Evolutionary conservation across 768 basidiomycete genomes (phyloP).

Genomic region (Tubosaeta sp.): DNA sequence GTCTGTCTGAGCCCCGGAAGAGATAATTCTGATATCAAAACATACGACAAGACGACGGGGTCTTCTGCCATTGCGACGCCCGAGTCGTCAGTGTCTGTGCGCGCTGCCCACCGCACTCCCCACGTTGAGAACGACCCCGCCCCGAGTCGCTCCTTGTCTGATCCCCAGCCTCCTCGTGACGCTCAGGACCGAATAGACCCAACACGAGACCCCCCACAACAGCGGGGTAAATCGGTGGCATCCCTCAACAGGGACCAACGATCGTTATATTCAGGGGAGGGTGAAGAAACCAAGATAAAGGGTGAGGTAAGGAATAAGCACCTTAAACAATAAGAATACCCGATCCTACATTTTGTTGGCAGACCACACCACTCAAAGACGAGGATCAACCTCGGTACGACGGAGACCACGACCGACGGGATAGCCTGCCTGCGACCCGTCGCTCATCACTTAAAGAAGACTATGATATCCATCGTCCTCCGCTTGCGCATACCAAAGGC

Average conservation of each 20-base stretch:
- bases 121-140: background rate
- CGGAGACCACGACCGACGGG: background rate
- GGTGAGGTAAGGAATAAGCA: constrained; percentile 5
- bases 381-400: background rate
- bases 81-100: background rate
- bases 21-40: background rate
- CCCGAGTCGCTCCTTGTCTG: background rate
- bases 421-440: background rate
- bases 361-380: constrained; percentile 3
- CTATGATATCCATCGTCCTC: background rate
- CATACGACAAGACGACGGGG: background rate
- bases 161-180: background rate
- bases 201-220: background rate
- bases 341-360: background rate
- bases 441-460: background rate
- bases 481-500: background rate
- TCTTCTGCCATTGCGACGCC: background rate
- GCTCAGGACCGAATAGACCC: background rate
- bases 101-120: background rate
- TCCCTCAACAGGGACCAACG: background rate
- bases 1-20: background rate
- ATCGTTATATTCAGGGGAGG: background rate
- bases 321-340: too few relatives aligned
- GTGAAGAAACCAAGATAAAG: background rate
- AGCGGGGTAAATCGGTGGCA: background rate